Base-by-base conservation (phyloP, 1,284 basidiomycete species). In the Cutaneotrichosporon sp. region DNA sequence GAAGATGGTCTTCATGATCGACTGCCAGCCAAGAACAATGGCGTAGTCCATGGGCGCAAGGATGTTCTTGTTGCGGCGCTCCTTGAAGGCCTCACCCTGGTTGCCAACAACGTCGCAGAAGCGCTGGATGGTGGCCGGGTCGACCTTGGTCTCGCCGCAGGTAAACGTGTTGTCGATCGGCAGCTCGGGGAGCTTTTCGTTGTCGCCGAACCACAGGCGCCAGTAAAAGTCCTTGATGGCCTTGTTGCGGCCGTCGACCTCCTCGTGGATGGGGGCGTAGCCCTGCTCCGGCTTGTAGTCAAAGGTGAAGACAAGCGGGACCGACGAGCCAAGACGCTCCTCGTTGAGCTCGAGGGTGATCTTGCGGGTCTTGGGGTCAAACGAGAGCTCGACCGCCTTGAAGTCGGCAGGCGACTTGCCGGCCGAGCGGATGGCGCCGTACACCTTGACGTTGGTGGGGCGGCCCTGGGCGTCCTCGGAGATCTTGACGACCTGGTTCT, bases 21-120 rank as follows among this genome's bases (percentile, higher is more conserved):
- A 88, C 84, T 91, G 85, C 93, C 94, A 97, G 41, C 93, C 92
- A 45, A 92, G 87, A 55, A 97, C 93, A 69, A 98, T 98, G 51
- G 92, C 91, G 69, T 96, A 97, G 78, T 98, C 96, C 90, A 98
- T 96, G 0, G 94, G 94, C 1, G 90, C 90, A 66, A 86, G 83
- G 34, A 90, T 82, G 30, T 77, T 79, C 43, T 84, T 80, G 51
- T 80, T 84, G 49, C 89, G 81, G 5, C 78, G 83, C 14, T 39
- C 35, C 80, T 92, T 90, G 82, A 94, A 98, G 8, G 82, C 81
- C 73, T 93, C 92, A 45, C 85, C 86, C 67, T 92, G 86, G 74
- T 97, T 97, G 40, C 91, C 93, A 53, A 97, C 84, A 46, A 98
- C 87, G 41, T 84, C 83, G 68, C 93, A 97, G 81, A 98, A 98